These are phyloP conservation scores for Clavispora phyllophila DNA, from an alignment of 805 yeast genomes.

Conservation along the genomic window DNA sequence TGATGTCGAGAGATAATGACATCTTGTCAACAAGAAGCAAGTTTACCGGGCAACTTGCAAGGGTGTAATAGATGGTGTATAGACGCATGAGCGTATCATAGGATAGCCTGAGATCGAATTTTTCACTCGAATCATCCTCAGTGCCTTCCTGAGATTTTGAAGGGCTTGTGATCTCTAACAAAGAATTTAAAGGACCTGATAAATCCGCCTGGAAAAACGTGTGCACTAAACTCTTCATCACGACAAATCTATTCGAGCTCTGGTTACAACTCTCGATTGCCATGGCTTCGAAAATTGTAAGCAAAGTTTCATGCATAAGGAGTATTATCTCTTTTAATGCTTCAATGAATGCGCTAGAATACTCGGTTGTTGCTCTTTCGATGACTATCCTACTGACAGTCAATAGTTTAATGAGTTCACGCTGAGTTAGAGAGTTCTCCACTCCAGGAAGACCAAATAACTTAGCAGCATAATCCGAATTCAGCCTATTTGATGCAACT, in stretches of 20 bases:
- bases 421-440: conserved; percentile 9
- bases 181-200: conserved; percentile 12
- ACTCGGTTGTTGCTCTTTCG: conserved; percentile 8
- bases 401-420: conserved; percentile 15
- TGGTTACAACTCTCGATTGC: conserved; percentile 9
- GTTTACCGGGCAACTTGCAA: conserved; percentile 21
- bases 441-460: conserved; percentile 19
- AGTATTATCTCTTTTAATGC: conserved; percentile 23
- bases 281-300: conserved; percentile 15
- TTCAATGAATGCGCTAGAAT: conserved; percentile 10
- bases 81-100: conserved; percentile 24
- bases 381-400: conserved; percentile 15
- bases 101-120: conserved; percentile 18
- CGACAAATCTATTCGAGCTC: conserved; percentile 12
- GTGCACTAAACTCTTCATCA: conserved; percentile 19
- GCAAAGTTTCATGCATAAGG: conserved; percentile 22
- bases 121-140: conserved; percentile 2
- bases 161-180: conserved; percentile 15
- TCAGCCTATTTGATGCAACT: conserved; percentile 2
- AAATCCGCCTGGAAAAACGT: conserved; percentile 22
- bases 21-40: conserved; percentile 17
- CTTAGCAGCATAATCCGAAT: conserved; percentile 11
- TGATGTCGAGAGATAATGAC: conserved; percentile 24
- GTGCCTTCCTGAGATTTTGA: background rate
- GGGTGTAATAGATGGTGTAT: conserved; percentile 19